phyloP scores from a whole-genome alignment of 106 monocot species.

The Gastrodia elata region DNA sequence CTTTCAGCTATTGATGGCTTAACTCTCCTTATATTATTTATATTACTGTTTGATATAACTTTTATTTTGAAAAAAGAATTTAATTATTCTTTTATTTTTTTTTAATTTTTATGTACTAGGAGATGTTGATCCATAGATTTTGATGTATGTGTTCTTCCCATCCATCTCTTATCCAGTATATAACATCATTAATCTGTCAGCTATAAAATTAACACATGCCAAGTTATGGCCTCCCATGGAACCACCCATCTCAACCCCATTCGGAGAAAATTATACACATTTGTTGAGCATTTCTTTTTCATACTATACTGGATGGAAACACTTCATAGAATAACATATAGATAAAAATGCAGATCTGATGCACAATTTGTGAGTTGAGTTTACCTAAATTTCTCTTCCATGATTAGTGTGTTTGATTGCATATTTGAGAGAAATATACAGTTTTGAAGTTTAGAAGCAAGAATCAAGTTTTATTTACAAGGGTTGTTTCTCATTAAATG shows the following conservation, averaged over 20 bases:
- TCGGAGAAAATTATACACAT: neutral
- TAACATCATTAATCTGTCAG: neutral
- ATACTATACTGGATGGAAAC: neutral
- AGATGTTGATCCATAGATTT: too few species aligned
- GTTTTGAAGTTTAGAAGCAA: neutral
- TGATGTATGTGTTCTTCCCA: too few species aligned
- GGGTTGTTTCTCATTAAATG: neutral
- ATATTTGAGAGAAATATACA: neutral
- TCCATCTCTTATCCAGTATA: neutral
- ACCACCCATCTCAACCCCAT: neutral
- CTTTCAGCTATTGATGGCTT: neutral
- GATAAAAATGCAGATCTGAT: neutral
- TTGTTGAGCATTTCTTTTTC: neutral
- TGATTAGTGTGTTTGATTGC: too few species aligned
- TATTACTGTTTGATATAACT: neutral
- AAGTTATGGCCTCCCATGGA: neutral
- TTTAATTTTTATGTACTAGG: too few species aligned
- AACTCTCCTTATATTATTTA: neutral
- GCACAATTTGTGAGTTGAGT: too few species aligned
- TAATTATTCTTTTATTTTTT: too few species aligned
- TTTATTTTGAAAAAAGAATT: too few species aligned
- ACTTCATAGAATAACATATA: neutral
- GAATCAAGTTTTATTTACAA: neutral
- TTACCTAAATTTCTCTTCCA: too few species aligned
- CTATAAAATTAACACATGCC: too few species aligned